These are phyloP conservation scores for Coemansia sp. DNA, from an alignment of 192 early-diverging fungal genomes.

Conservation along the genomic window DNA sequence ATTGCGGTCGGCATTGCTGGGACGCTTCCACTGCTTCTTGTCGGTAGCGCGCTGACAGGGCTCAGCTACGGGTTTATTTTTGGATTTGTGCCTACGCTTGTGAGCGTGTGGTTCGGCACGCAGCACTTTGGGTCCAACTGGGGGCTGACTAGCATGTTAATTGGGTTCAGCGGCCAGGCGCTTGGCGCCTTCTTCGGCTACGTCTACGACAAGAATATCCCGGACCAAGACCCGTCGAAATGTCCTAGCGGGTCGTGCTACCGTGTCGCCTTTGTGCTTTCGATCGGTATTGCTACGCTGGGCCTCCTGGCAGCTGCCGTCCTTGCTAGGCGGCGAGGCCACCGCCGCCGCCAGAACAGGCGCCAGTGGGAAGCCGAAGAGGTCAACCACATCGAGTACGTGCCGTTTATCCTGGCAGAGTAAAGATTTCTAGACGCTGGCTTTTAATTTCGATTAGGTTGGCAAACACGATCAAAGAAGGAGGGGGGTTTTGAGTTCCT, in stretches of 20 bases:
- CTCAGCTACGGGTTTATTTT: conserved; percentile 52
- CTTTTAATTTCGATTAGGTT: neutral
- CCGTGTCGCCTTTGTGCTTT: conserved; percentile 41
- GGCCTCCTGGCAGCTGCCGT: conserved; percentile 27
- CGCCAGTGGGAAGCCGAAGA: conserved; percentile 51
- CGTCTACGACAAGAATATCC: conserved; percentile 57
- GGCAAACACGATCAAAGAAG: too few relatives aligned
- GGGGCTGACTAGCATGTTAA: conserved; percentile 56
- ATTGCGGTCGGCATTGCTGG: conserved; percentile 26
- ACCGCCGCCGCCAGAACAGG: conserved; percentile 41
- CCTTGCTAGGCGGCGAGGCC: conserved; percentile 28
- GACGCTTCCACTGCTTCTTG: conserved; percentile 23
- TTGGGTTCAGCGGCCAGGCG: conserved; percentile 61
- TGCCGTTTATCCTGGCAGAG: conserved; percentile 50
- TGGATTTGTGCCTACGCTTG: conserved; percentile 49
- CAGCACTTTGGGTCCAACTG: conserved; percentile 55
- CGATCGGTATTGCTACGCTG: conserved; percentile 12
- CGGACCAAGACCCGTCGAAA: conserved; percentile 48
- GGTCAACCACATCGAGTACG: conserved; percentile 34
- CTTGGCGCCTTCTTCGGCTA: conserved; percentile 63
- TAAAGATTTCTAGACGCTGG: conserved; percentile 3
- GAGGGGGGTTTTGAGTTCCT: too few relatives aligned
- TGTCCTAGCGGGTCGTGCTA: conserved; percentile 46
- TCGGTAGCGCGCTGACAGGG: conserved; percentile 48
- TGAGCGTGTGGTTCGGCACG: conserved; percentile 56